These are phyloP conservation scores for Gymnopus androsaceus DNA, from an alignment of 1,284 basidiomycete species.

Conservation along the genomic window DNA sequence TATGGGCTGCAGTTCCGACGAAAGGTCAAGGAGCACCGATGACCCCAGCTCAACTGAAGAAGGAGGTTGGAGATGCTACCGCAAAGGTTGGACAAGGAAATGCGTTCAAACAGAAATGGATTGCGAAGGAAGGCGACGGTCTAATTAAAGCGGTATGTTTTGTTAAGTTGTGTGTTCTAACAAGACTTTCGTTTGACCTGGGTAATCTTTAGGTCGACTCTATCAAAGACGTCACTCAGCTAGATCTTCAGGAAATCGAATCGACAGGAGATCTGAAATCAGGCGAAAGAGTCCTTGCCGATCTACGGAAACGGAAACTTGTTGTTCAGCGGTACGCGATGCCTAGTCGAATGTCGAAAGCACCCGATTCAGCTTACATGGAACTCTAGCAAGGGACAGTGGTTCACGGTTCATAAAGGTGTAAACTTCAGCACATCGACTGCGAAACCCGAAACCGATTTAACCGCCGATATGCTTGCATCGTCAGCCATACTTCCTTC, in stretches of 20 bases:
- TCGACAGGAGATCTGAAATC: slow-evolving; percentile 68
- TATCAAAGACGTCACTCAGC: slow-evolving; percentile 74
- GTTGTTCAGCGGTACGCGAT: slow-evolving; percentile 62
- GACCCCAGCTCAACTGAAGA: slow-evolving; percentile 68
- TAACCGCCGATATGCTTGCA: slow-evolving; percentile 93
- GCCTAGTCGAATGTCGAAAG: not conserved
- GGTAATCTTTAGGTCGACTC: slow-evolving; percentile 47
- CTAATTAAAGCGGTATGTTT: slow-evolving; percentile 82
- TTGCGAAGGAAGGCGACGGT: slow-evolving; percentile 87
- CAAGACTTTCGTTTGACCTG: not conserved
- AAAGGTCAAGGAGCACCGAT: slow-evolving; percentile 73
- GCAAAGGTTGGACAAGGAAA: slow-evolving; percentile 91
- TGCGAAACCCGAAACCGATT: slow-evolving; percentile 97
- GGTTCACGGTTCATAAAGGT: slow-evolving; percentile 91
- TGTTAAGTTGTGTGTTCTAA: not conserved
- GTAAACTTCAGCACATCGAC: slow-evolving; percentile 88
- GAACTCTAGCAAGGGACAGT: slow-evolving; percentile 85
- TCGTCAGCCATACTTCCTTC: slow-evolving; percentile 55
- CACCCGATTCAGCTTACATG: slow-evolving; percentile 14
- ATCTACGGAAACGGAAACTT: slow-evolving; percentile 92
- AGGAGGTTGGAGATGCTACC: slow-evolving; percentile 77
- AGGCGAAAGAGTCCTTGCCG: slow-evolving; percentile 82
- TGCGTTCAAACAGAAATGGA: slow-evolving; percentile 98
- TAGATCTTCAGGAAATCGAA: slow-evolving; percentile 77
- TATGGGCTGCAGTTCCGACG: slow-evolving; percentile 81